Conservation (phyloP, 257 asterid species). For the Salvia rosmarinus region DNA sequence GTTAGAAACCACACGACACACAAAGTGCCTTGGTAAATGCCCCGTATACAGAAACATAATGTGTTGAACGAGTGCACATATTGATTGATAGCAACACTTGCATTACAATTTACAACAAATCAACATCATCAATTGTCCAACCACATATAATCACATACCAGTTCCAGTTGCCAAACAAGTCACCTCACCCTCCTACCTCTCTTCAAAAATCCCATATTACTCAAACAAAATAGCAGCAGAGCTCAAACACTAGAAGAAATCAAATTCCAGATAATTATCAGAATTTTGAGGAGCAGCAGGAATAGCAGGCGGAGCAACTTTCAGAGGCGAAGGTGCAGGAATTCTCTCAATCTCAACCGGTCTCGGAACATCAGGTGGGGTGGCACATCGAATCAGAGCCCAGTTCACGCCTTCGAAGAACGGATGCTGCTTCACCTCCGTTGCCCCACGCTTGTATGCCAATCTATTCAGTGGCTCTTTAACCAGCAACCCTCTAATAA, state of each 20-base stretch:
- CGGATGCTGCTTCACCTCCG: conserved; percentile 71
- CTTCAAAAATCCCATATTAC: conserved; percentile 25
- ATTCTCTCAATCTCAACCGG: conserved; percentile 58
- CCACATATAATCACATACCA: too few relatives aligned
- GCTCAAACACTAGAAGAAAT: conserved; percentile 64
- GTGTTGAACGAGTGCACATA: too few relatives aligned
- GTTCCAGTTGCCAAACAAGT: too few relatives aligned
- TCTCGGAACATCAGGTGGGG: conserved; percentile 67
- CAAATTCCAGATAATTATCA: conserved; percentile 74
- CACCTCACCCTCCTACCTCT: conserved; percentile 8
- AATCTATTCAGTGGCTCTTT: conserved; percentile 69
- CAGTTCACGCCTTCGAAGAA: conserved; percentile 82
- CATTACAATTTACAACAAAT: conserved; percentile 35
- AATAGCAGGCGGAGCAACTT: conserved; percentile 47
- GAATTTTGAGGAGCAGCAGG: conserved; percentile 42
- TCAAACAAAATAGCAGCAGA: conserved; percentile 28
- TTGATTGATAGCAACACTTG: conserved; percentile 14
- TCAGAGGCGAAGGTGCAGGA: conserved; percentile 46
- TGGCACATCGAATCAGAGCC: conserved; percentile 74
- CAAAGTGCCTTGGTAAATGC: too few relatives aligned
- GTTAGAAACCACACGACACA: too few relatives aligned
- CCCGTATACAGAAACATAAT: too few relatives aligned
- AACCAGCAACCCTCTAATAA: conserved; percentile 63
- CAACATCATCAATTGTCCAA: conserved; percentile 28
- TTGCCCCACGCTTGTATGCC: conserved; percentile 72